Evolutionary conservation across 2,329 filamentous ascomycete species (phyloP).

Genomic region (Paraphoma chrysanthemicola): DNA sequence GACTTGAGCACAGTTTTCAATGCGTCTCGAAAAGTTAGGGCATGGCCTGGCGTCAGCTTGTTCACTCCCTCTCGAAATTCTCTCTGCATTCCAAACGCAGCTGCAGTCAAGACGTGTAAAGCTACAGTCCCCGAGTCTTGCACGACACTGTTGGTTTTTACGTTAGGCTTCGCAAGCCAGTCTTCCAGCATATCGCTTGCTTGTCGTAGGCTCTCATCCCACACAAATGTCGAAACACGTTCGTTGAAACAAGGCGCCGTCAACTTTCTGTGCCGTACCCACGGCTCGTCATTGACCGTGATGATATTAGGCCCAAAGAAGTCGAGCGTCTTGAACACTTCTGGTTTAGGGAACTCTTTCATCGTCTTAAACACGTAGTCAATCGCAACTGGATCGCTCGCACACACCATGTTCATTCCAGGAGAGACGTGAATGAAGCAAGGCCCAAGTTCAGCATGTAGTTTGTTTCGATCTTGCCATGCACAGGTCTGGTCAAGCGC

Average conservation of each 20-base stretch:
- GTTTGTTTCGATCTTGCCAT: slow-evolving; percentile 20
- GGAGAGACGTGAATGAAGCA: slow-evolving; percentile 24
- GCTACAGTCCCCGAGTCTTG: slow-evolving; percentile 46
- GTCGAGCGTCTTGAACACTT: slow-evolving; percentile 28
- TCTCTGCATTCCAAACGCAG: slow-evolving; percentile 39
- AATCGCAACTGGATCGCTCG: slow-evolving; percentile 20
- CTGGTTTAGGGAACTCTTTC: slow-evolving; percentile 30
- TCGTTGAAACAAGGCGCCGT: slow-evolving; percentile 55
- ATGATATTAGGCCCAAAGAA: slow-evolving; percentile 9
- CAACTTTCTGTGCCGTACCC: slow-evolving; percentile 53
- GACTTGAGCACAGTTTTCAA: slow-evolving; percentile 35
- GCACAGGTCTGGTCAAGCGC: slow-evolving; percentile 16
- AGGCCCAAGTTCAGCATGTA: slow-evolving; percentile 19
- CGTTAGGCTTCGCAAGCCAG: slow-evolving; percentile 31
- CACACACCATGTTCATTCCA: slow-evolving; percentile 17
- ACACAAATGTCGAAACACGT: slow-evolving; percentile 54
- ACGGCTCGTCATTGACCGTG: slow-evolving; percentile 36
- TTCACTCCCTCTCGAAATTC: slow-evolving; percentile 2
- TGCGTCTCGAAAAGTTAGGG: slow-evolving; percentile 24
- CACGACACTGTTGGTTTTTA: slow-evolving; percentile 24
- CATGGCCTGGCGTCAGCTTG: slow-evolving; percentile 20
- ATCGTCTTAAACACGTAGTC: slow-evolving; percentile 17
- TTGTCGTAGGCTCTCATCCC: slow-evolving; percentile 66
- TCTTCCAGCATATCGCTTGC: slow-evolving; percentile 43
- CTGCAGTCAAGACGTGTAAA: slow-evolving; percentile 46